phyloP scores from a whole-genome alignment of 805 yeast genomes.

The Yarrowia keelungensis region DNA sequence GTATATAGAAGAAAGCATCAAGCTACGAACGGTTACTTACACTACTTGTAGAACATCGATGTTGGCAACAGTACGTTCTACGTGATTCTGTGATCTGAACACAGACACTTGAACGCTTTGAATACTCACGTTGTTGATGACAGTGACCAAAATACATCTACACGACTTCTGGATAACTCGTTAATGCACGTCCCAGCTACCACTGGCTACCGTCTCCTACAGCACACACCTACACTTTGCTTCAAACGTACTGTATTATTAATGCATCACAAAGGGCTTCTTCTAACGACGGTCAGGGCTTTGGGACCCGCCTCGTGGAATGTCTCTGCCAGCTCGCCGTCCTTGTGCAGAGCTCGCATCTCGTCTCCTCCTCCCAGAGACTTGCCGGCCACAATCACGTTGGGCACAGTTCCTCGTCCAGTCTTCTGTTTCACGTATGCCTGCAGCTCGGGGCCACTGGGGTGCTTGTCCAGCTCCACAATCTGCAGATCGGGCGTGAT shows the following conservation, averaged over 20 bases:
- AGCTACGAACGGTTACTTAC: no score
- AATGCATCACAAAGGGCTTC: constrained; percentile 14
- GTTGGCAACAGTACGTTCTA: no score
- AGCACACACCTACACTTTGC: no score
- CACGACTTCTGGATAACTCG: no score
- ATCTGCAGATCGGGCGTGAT: constrained; percentile 74
- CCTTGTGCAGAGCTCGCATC: constrained; percentile 64
- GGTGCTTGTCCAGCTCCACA: constrained; percentile 84
- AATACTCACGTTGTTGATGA: no score
- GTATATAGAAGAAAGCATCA: neutral
- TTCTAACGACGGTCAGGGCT: constrained; percentile 25
- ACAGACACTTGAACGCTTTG: no score
- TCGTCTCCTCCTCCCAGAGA: constrained; percentile 93
- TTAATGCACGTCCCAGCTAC: no score
- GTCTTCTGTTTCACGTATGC: constrained; percentile 69
- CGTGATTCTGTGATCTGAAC: no score
- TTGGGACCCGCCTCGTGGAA: constrained; percentile 51
- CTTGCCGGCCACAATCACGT: constrained; percentile 73
- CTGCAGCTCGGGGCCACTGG: constrained; percentile 78
- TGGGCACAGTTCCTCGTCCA: constrained; percentile 90
- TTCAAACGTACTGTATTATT: neutral
- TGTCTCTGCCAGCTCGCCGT: constrained; percentile 59
- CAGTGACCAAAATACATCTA: no score
- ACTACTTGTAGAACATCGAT: no score
- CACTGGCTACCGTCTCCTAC: no score